These are phyloP conservation scores for Pseudogymnoascus sp. DNA, from an alignment of 2,329 filamentous ascomycete species.

Conservation along the genomic window DNA sequence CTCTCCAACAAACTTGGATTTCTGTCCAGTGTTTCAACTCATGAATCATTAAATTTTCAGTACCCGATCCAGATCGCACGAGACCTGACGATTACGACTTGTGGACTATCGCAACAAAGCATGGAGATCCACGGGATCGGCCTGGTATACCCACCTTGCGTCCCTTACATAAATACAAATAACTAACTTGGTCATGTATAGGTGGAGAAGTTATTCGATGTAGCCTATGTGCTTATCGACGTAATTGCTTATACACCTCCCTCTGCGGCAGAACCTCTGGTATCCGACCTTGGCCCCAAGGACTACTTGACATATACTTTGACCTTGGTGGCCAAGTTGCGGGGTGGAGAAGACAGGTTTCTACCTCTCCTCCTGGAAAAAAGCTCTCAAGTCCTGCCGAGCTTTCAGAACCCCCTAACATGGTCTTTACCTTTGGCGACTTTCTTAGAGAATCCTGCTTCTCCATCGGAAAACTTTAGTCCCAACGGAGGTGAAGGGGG, in stretches of 20 bases:
- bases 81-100: slow-evolving; percentile 41
- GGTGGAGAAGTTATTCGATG: background rate
- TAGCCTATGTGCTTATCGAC: background rate
- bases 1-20: slow-evolving; percentile 59
- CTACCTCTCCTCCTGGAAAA: background rate
- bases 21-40: slow-evolving; percentile 50
- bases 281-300: background rate
- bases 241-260: slow-evolving; percentile 2
- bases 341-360: slow-evolving; percentile 3
- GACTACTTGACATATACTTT: slow-evolving; percentile 1
- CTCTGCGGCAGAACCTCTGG: background rate
- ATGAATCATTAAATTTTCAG: slow-evolving; percentile 54
- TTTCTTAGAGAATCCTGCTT: background rate
- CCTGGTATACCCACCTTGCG: background rate
- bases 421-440: background rate
- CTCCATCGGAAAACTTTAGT: background rate
- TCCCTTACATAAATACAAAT: background rate
- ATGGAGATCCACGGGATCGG: slow-evolving; percentile 44
- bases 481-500: background rate
- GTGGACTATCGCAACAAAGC: slow-evolving; percentile 32
- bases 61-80: slow-evolving; percentile 57
- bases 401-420: background rate
- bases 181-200: background rate
- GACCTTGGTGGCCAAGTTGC: background rate
- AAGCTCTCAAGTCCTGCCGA: background rate